Conservation (phyloP, 257 asterid species). For the Salvia hispanica region DNA sequence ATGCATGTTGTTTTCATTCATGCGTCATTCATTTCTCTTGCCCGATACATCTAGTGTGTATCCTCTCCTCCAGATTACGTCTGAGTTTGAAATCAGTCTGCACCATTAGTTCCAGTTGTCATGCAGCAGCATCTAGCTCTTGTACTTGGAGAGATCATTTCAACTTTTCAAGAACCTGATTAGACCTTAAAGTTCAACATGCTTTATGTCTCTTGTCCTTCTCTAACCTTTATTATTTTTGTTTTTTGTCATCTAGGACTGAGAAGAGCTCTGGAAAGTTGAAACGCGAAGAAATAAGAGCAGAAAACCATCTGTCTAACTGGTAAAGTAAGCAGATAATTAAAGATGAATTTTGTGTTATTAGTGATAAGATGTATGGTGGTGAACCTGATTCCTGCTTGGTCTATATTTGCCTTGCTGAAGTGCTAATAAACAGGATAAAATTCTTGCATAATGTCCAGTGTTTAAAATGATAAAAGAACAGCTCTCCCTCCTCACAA, state of each 20-base stretch:
- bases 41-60: not conserved
- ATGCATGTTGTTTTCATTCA: not conserved
- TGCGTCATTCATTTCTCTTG: slow-evolving; percentile 9
- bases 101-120: slow-evolving; percentile 33
- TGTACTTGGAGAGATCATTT: not conserved
- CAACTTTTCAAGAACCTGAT: slow-evolving; percentile 20
- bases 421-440: slow-evolving; percentile 6
- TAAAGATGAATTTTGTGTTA: slow-evolving; percentile 25
- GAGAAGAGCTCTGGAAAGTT: slow-evolving; percentile 2
- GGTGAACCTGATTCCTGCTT: slow-evolving; percentile 36
- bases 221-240: not conserved
- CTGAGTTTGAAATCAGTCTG: slow-evolving; percentile 23
- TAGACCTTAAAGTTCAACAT: slow-evolving; percentile 26
- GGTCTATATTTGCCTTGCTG: slow-evolving; percentile 21
- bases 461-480: slow-evolving; percentile 18
- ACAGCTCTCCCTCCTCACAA: slow-evolving; percentile 13
- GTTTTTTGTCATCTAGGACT: not conserved
- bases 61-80: slow-evolving; percentile 23
- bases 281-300: not conserved
- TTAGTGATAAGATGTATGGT: slow-evolving; percentile 28
- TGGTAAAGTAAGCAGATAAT: slow-evolving; percentile 8
- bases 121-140: slow-evolving; percentile 27
- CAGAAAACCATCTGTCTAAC: slow-evolving; percentile 20
- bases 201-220: slow-evolving; percentile 12
- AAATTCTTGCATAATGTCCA: slow-evolving; percentile 3